Percentiles rank a stretch among this genome's conserved stretches.
These are phyloP conservation scores for Chrysoporthe cubensis DNA, from an alignment of 2,329 filamentous ascomycete species.

Conservation along the genomic window DNA sequence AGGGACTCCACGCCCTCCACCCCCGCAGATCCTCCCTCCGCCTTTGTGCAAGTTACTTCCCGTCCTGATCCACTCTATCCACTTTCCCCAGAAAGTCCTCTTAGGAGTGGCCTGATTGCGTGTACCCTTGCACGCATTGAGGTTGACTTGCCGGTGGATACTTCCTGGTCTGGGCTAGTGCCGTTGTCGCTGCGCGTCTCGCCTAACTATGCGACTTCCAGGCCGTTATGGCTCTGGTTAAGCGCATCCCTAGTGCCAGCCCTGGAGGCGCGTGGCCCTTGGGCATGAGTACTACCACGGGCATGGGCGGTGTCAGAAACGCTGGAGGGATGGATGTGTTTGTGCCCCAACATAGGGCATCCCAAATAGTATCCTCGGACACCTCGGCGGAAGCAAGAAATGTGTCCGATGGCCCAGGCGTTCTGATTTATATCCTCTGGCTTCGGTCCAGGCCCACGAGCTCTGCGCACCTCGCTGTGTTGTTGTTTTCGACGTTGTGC, in stretches of 20 bases:
- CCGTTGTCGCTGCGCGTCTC: neutral
- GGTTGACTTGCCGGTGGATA: neutral
- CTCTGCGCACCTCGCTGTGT: neutral
- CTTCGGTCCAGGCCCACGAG: neutral
- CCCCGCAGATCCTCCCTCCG: conserved; percentile 2
- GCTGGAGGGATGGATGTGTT: neutral
- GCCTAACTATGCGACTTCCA: neutral
- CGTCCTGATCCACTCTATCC: neutral
- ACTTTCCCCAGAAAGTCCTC: conserved; percentile 17
- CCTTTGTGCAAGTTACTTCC: neutral
- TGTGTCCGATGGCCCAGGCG: conserved; percentile 7
- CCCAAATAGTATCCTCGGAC: neutral
- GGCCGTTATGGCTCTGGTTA: neutral
- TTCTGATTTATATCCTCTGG: conserved; percentile 8
- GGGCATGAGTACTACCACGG: no score
- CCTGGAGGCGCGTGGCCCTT: neutral
- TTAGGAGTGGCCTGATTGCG: conserved; percentile 12
- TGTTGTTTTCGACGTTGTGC: neutral
- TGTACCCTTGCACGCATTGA: neutral
- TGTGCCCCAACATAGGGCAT: neutral
- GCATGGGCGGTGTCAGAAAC: neutral
- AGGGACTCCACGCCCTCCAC: neutral
- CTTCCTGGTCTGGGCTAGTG: neutral
- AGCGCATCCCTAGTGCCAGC: neutral
- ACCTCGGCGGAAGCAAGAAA: conserved; percentile 15